Evolutionary conservation across 2,329 filamentous ascomycete species (phyloP).

Genomic region (Dactylellina drechsleri): DNA sequence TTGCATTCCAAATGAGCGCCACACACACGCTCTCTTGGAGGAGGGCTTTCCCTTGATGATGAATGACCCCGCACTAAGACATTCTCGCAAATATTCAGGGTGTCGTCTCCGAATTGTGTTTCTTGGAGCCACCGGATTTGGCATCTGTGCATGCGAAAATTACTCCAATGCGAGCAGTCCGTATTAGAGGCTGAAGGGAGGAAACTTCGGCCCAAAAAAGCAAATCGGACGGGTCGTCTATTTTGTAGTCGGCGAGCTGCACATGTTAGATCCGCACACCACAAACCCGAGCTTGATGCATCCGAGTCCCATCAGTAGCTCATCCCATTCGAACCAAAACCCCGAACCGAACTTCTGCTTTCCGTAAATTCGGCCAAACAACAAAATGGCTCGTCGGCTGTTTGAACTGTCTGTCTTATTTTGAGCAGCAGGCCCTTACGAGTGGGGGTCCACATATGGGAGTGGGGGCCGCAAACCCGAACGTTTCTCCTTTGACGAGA

Average conservation of each 20-base stretch:
- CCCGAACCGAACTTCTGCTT: conserved; percentile 45
- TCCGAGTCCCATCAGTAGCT: conserved; percentile 21
- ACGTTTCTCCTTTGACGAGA: conserved; percentile 15
- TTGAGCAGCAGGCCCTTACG: conserved; percentile 10
- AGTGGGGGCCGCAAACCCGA: conserved; percentile 54
- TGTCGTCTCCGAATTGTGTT: conserved; percentile 33
- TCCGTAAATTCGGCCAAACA: conserved; percentile 37
- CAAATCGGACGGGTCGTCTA: conserved; percentile 26
- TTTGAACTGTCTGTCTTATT: conserved; percentile 26
- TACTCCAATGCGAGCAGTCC: conserved; percentile 6
- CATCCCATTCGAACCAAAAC: conserved; percentile 23
- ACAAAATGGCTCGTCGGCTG: conserved; percentile 53
- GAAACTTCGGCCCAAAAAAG: conserved; percentile 26
- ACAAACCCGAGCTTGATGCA: conserved; percentile 35
- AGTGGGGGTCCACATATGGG: conserved; percentile 48
- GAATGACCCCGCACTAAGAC: conserved; percentile 53
- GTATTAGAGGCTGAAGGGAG: conserved; percentile 32
- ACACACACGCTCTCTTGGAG: conserved; percentile 22
- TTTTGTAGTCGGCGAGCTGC: conserved; percentile 52
- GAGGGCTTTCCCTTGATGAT: conserved; percentile 35
- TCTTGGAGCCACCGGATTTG: conserved; percentile 1
- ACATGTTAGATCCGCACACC: conserved; percentile 31
- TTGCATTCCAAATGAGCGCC: conserved; percentile 46
- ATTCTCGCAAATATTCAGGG: conserved; percentile 41
- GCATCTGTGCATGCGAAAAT: too few relatives aligned